Percentiles rank a stretch among this genome's conserved stretches.
These are phyloP conservation scores for Catunica adiposa DNA, from an alignment of 2,329 filamentous ascomycete genomes.

Conservation along the genomic window DNA sequence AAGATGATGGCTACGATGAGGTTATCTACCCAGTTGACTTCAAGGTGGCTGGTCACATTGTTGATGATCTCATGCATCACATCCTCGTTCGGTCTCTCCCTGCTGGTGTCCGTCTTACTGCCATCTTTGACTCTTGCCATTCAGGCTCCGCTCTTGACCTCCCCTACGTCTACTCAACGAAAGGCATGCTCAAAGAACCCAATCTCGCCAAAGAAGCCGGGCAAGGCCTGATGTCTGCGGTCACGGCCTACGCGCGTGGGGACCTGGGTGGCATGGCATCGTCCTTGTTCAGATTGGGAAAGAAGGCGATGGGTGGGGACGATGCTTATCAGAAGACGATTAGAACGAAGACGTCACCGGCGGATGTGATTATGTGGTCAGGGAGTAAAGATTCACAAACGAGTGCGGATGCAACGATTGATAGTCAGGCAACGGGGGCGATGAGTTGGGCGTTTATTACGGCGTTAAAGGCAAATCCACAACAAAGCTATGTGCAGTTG, in stretches of 20 bases:
- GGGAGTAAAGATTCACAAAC: constrained; percentile 84
- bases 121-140: constrained; percentile 40
- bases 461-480: constrained; percentile 69
- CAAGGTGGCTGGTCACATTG: constrained; percentile 35
- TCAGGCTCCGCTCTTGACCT: constrained; percentile 41
- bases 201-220: constrained; percentile 57
- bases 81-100: constrained; percentile 47
- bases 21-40: constrained; percentile 43
- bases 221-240: constrained; percentile 47
- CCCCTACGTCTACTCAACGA: constrained; percentile 46
- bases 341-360: constrained; percentile 71
- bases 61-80: constrained; percentile 42
- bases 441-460: constrained; percentile 90
- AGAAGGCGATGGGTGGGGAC: constrained; percentile 55
- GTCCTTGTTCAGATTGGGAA: constrained; percentile 59
- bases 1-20: constrained; percentile 40
- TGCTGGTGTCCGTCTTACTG: constrained; percentile 48
- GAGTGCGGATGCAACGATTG: constrained; percentile 70
- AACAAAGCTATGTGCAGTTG: constrained; percentile 81
- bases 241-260: constrained; percentile 60
- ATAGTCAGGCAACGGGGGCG: constrained; percentile 69
- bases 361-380: constrained; percentile 86
- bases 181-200: constrained; percentile 56
- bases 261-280: constrained; percentile 63
- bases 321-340: constrained; percentile 57